Conservation (phyloP, 1,284 basidiomycete genomes). For the Sporisorium iseilematis-ciliati region DNA sequence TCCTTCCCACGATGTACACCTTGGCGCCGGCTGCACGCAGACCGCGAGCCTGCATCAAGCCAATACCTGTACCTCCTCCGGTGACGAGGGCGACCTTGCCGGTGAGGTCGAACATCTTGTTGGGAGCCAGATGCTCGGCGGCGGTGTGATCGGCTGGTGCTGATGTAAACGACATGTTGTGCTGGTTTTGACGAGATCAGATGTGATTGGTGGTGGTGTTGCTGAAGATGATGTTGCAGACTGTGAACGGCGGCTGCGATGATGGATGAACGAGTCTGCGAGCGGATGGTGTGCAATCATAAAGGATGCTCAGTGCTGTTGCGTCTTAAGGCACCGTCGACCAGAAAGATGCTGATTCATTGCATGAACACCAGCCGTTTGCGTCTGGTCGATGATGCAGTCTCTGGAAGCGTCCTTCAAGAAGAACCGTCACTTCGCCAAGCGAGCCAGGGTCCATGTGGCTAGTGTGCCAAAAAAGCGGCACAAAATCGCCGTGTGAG, state of each 20-base stretch:
- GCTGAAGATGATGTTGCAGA: neutral
- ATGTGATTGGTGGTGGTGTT: too few species aligned
- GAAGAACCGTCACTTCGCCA: neutral
- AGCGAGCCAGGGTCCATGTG: neutral
- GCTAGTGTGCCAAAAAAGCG: neutral
- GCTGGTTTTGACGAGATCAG: neutral
- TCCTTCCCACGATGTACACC: conserved; percentile 75
- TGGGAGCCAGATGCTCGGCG: conserved; percentile 20
- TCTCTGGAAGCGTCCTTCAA: neutral
- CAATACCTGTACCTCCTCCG: conserved; percentile 83
- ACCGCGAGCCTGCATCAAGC: conserved; percentile 79
- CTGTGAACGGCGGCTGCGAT: neutral
- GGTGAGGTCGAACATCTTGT: conserved; percentile 42
- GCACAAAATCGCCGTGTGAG: conserved; percentile 11
- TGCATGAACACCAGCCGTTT: neutral
- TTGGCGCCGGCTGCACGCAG: conserved; percentile 82
- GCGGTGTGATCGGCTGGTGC: conserved; percentile 33
- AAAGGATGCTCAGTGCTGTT: neutral
- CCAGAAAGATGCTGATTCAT: conserved; percentile 4
- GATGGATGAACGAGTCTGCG: neutral
- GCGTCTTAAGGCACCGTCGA: neutral
- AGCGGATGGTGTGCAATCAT: neutral
- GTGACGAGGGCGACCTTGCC: conserved; percentile 78
- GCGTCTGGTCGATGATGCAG: neutral
- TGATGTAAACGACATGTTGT: conserved; percentile 32